phyloP scores from a whole-genome alignment of 2,329 filamentous ascomycete genomes.

The Alternaria ventricosa region DNA sequence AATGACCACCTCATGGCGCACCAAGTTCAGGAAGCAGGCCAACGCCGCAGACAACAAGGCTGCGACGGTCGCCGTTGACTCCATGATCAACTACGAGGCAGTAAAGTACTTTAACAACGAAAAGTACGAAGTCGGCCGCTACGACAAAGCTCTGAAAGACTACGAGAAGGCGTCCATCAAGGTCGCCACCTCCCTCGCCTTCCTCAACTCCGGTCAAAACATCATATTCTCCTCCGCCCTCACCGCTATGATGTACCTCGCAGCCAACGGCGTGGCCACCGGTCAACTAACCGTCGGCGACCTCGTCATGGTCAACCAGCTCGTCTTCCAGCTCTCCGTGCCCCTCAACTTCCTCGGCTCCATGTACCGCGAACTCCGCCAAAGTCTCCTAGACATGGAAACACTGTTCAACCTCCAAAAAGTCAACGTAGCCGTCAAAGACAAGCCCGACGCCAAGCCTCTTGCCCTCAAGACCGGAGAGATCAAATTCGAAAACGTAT shows the following conservation, averaged over 20 bases:
- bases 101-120: slow-evolving; percentile 99
- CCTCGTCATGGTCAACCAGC: slow-evolving; percentile 97
- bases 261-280: slow-evolving; percentile 83
- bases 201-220: slow-evolving; percentile 94
- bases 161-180: slow-evolving; percentile 98
- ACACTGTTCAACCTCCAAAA: slow-evolving; percentile 97
- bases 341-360: slow-evolving; percentile 98
- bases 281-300: slow-evolving; percentile 90
- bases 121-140: slow-evolving; percentile 87
- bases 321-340: slow-evolving; percentile 96
- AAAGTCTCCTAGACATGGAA: slow-evolving; percentile 97
- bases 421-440: slow-evolving; percentile 86
- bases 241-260: slow-evolving; percentile 98
- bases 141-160: slow-evolving; percentile 82
- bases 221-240: slow-evolving; percentile 94
- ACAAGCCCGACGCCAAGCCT: slow-evolving; percentile 75
- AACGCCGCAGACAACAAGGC: slow-evolving; percentile 97
- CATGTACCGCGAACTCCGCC: slow-evolving; percentile 92
- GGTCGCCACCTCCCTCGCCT: slow-evolving; percentile 88
- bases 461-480: slow-evolving; percentile 80
- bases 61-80: slow-evolving; percentile 94
- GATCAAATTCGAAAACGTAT: slow-evolving; percentile 93
- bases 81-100: slow-evolving; percentile 97
- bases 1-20: slow-evolving; percentile 93
- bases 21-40: slow-evolving; percentile 91